Conservation (phyloP, 305 asterid species). For the Salvia sclarea region DNA sequence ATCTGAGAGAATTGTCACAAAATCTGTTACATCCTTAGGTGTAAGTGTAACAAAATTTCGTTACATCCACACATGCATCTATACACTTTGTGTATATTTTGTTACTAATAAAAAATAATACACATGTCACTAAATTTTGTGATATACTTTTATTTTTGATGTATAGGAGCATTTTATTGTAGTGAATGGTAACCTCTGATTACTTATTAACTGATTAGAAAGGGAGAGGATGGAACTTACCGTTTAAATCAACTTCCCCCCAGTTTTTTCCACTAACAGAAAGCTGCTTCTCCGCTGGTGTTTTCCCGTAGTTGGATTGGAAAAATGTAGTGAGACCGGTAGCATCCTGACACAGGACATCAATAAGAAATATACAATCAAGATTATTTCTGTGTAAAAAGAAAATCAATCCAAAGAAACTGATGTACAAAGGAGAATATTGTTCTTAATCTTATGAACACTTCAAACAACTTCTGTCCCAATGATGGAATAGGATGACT, state of each 20-base stretch:
- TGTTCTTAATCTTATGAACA: background rate
- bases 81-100: too few relatives aligned
- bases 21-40: too few relatives aligned
- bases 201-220: too few relatives aligned
- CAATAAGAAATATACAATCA: slow-evolving; percentile 18
- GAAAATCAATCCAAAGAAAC: background rate
- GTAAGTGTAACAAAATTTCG: too few relatives aligned
- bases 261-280: slow-evolving; percentile 96
- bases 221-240: slow-evolving; percentile 22
- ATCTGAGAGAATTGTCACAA: too few relatives aligned
- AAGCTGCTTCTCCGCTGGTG: slow-evolving; percentile 93
- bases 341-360: slow-evolving; percentile 67
- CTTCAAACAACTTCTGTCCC: slow-evolving; percentile 15
- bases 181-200: too few relatives aligned
- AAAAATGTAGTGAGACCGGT: slow-evolving; percentile 67
- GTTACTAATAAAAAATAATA: too few relatives aligned
- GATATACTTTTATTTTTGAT: too few relatives aligned
- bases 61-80: too few relatives aligned
- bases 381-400: background rate
- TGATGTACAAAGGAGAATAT: background rate
- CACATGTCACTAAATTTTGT: too few relatives aligned
- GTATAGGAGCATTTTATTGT: too few relatives aligned
- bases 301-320: slow-evolving; percentile 65
- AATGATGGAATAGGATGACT: too few relatives aligned
- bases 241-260: slow-evolving; percentile 96